Evolutionary conservation across 352 stramenopile genomes (phyloP), one percentile per base, ranked within the genome.

Genomic region (Phytopythium mirpurense): DNA sequence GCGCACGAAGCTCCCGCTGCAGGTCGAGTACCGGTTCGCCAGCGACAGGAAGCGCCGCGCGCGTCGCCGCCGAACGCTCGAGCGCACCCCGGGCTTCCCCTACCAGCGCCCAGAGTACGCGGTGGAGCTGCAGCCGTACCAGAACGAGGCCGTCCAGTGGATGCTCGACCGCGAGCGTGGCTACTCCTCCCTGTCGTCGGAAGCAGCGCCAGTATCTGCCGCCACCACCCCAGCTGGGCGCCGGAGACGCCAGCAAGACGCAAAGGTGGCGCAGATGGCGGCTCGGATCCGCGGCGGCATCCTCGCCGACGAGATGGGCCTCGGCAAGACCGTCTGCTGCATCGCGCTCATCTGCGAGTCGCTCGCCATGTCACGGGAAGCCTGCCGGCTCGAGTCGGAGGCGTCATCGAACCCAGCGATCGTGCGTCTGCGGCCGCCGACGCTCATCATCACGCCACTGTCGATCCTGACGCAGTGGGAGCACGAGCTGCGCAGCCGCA

Each of bases 281-380:
- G 57, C 74, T 3, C 69, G 71, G 15, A 61, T 84, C n/a, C 72
- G 70, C 9, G 87, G 87, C 8, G 88, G 88, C 15, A 81, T 96
- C 19, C 56, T 96, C 8, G 85, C 83, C 2, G 88, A 96, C 64
- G 86, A 96, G 48, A 95, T 95, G 86, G 88, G 86, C 0, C 60
- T 96, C 24, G 88, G 88, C 15, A 96, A 95, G 59, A 98, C 95
- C 0, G 74, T 98, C 2, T 91, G 84, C 45, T 92, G 84, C 23
- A 75, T 96, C 26, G 80, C 79, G 15, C 62, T 93, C 21, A 83
- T 92, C 36, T 86, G 74, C 53, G 70, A 86, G 59, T 88, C 73
- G 32, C 55, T 90, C 8, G 66, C 73, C 42, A 65, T 68, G 36
- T 65, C 64, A 24, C 79, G 70, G 43, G 58, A 73, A 35, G 65